phyloP scores from a whole-genome alignment of 768 basidiomycete genomes.

The Crepidotus variabilis region DNA sequence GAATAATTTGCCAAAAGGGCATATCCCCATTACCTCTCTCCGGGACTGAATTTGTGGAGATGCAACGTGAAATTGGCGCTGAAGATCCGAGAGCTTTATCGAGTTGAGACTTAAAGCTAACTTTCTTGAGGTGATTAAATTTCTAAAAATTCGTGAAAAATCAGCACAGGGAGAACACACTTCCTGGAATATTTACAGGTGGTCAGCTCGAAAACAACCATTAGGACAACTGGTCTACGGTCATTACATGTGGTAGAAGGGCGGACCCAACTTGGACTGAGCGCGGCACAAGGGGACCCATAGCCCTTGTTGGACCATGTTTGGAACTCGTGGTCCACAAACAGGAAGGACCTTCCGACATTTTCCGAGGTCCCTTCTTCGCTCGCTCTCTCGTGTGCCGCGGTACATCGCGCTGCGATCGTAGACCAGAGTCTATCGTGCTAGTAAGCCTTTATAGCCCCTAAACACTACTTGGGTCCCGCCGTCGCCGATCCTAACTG shows the following conservation, averaged over 20 bases:
- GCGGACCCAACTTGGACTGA: background rate
- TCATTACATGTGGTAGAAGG: background rate
- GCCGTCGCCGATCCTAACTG: constrained; percentile 3
- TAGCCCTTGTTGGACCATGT: constrained; percentile 1
- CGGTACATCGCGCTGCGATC: constrained; percentile 10
- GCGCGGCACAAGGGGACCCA: background rate
- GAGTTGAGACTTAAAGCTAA: background rate
- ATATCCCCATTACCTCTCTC: background rate
- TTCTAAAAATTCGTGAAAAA: background rate
- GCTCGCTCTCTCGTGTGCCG: constrained; percentile 9
- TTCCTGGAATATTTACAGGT: background rate
- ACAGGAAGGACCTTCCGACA: constrained; percentile 11
- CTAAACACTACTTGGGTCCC: constrained; percentile 9
- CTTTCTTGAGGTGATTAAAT: background rate
- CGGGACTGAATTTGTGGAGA: background rate
- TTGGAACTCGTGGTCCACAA: constrained; percentile 6
- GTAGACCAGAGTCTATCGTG: constrained; percentile 14
- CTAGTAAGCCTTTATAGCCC: constrained; percentile 21
- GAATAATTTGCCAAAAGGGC: background rate
- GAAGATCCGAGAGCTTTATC: background rate
- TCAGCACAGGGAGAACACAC: background rate
- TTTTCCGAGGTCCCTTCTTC: constrained; percentile 9
- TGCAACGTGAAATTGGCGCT: background rate
- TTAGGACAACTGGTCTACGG: background rate
- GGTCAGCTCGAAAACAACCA: background rate